Percentiles rank a stretch among this genome's conserved stretches.
Conservation (phyloP, 2,329 filamentous ascomycete genomes). For the Clarireedia monteithiana region DNA sequence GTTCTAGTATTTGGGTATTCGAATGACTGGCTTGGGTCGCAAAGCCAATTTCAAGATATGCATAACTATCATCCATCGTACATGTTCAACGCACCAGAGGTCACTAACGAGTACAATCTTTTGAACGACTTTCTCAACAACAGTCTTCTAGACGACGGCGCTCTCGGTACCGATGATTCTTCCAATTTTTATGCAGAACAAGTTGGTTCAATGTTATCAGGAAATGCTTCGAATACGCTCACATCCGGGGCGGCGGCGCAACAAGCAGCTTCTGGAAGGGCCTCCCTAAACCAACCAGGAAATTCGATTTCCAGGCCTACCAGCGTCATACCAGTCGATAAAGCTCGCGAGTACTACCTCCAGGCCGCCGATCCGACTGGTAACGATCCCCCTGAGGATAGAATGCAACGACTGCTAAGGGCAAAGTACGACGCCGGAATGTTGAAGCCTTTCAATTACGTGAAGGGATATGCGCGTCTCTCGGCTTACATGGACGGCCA, state of each 20-base stretch:
- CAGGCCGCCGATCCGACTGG: constrained; percentile 93
- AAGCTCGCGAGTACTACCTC: constrained; percentile 86
- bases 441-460: constrained; percentile 95
- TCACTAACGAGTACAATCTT: constrained; percentile 93
- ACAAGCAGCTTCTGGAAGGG: constrained; percentile 20
- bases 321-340: constrained; percentile 49
- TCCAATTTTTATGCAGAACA: constrained; percentile 54
- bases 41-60: constrained; percentile 89
- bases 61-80: constrained; percentile 89
- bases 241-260: constrained; percentile 24
- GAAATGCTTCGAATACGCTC: constrained; percentile 38
- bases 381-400: constrained; percentile 77
- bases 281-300: constrained; percentile 33
- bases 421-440: constrained; percentile 96
- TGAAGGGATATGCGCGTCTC: constrained; percentile 86
- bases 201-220: constrained; percentile 37
- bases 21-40: constrained; percentile 67
- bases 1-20: constrained; percentile 69
- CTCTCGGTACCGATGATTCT: constrained; percentile 60
- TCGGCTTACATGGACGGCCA: constrained; percentile 89
- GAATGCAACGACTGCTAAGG: constrained; percentile 88
- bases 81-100: constrained; percentile 90
- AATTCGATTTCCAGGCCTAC: constrained; percentile 53
- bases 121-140: constrained; percentile 95
- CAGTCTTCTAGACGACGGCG: constrained; percentile 78